Evolutionary conservation across 768 basidiomycete species (phyloP).

Genomic region (Boletus pseudo-olivaceus): DNA sequence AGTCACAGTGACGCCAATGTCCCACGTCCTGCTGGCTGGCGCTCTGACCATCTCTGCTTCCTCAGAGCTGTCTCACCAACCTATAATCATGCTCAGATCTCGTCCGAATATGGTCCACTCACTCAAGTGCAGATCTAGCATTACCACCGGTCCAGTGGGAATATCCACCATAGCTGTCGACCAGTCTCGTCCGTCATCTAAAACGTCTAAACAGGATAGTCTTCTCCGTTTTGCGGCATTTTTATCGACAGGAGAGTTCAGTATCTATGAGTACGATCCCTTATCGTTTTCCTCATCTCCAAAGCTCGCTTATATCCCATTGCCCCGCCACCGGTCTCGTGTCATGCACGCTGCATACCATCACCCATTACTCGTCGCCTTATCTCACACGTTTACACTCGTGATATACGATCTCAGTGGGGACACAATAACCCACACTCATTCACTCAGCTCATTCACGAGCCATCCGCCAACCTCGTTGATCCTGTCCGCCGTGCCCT

Average conservation of each 20-base stretch:
- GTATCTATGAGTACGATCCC: constrained; percentile 53
- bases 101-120: constrained; percentile 31
- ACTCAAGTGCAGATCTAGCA: constrained; percentile 43
- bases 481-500: constrained; percentile 62
- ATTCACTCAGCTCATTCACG: constrained; percentile 73
- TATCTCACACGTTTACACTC: constrained; percentile 64
- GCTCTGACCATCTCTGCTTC: constrained; percentile 57
- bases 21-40: constrained; percentile 58
- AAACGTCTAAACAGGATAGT: constrained; percentile 27
- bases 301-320: constrained; percentile 48
- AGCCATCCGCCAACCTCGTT: constrained; percentile 77
- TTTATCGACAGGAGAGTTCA: constrained; percentile 67
- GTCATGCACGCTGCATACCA: constrained; percentile 71
- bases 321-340: constrained; percentile 38
- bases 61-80: constrained; percentile 29
- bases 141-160: constrained; percentile 28
- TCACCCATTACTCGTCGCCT: constrained; percentile 71
- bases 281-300: constrained; percentile 38
- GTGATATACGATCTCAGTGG: constrained; percentile 68
- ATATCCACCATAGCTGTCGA: constrained; percentile 72
- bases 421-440: constrained; percentile 49
- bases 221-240: constrained; percentile 52
- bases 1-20: constrained; percentile 1
- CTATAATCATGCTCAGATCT: constrained; percentile 21
- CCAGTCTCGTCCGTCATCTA: constrained; percentile 57